Base-by-base conservation (phyloP, 2,329 filamentous ascomycete species). In the Paecilomyces niveus region DNA sequence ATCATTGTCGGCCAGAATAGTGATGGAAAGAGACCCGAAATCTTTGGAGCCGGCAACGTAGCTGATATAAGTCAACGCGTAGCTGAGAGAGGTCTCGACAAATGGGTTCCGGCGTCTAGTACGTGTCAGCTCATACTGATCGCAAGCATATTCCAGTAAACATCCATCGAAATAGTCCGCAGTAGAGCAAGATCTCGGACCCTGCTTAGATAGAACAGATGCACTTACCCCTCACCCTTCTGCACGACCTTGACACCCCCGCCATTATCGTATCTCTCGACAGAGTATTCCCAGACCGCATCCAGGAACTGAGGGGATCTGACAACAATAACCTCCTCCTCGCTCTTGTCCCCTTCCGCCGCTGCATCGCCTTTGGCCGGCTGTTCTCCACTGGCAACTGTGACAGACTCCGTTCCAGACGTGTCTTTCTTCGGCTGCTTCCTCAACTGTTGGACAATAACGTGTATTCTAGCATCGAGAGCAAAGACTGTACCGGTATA, bases 1-100 rank as follows among this genome's bases (percentile, higher is more conserved):
- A 78, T 95, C 90, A 70, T 94, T 92, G 76, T 97, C 92, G 60
- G 94, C 93, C 35, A 97, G 84, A 71, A 99, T 93, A 61, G 89
- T 92, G 72, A 97, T 84, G 13, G 85, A 85, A 31, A 88, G 78
- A 3, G 92, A 85, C 13, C 82, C 81, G 68, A 94, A 73, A 54
- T 85, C 69, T 76, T 82, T 70, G 4, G 74, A 77, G 71, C 72
- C 80, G 73, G 76, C 64, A 64, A 77, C 64, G 75, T 77, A 70
- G 73, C 75, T 69, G 74, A 81, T 72, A 90, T 96, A 97, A 57
- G 89, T 94, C 66, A 97, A 83, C 57, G 85, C 89, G 78, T 96
- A 97, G 74, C 83, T 86, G 59, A 99, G 82, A 1, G 94, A 89
- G 10, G 91, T 96, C 78, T 97, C 92, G 62, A 99, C 89, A 74